Evolutionary conservation across 2,329 filamentous ascomycete genomes (phyloP), one percentile per base, ranked within the genome.

Genomic region (Fusarium setosum): DNA sequence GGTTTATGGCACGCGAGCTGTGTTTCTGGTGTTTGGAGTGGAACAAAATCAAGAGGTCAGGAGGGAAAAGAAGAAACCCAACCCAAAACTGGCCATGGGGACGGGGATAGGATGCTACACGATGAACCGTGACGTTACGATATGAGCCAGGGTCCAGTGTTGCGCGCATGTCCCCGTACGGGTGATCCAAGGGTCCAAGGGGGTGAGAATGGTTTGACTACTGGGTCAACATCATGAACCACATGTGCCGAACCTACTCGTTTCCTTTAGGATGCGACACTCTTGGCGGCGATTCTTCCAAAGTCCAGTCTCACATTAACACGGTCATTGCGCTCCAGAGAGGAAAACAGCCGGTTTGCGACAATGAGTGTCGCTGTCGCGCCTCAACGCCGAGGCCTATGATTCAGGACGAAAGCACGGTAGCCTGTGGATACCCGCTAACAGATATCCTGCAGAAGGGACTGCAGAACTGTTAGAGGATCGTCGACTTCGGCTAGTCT

Each of bases 61-160:
- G 47, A 55, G 53, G 61, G 59, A 32, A 58, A 44, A 42, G 55
- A 58, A 37, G 34, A 49, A 57, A 61, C 38, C 21, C 24, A 57
- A 61, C 38, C 21, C 24, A 32, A 50, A 61, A 56, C 47, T 31
- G 56, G 32, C 26, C 38, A 51, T 56, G 54, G 55, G 52, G 52
- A 51, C 50, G 54, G 55, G 52, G 52, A 52, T 65, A 52, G 35
- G 42, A 61, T 65, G 65, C 68, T 63, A 61, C 60, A 68, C 50
- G 48, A 67, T 65, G 40, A 67, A 61, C 40, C 24, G 50, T 58
- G 60, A 61, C 52, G 63, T 67, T 49, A 56, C 44, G 44, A 59
- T 65, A 53, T 37, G 61, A 67, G 47, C 55, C 45, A 65, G 45
- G 49, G 40, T 40, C n/a, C 41, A 56, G 53, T 38, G 45, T 41